Conservation (phyloP, 148 eudicot species). For the Rhododendron williamsianum region DNA sequence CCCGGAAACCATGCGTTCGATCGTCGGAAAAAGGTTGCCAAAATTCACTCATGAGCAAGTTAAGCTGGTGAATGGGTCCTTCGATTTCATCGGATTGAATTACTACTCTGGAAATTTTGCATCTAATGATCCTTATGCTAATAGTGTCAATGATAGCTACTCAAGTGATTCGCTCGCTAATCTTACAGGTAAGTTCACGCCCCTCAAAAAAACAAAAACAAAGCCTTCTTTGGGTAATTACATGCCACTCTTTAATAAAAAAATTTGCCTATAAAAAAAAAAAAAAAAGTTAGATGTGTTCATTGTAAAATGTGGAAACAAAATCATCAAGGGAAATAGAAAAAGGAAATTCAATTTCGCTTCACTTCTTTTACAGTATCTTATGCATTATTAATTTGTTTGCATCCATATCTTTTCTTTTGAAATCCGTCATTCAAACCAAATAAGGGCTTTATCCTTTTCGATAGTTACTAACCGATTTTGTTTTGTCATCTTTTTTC, state of each 20-base stretch:
- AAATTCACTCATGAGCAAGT: background rate
- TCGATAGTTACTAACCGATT: background rate
- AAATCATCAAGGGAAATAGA: too few species aligned
- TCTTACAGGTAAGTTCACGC: slow-evolving; percentile 30
- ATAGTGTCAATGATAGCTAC: slow-evolving; percentile 27
- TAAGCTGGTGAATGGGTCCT: background rate
- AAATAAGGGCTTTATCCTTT: background rate
- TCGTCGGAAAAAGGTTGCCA: background rate
- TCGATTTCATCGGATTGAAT: slow-evolving; percentile 7
- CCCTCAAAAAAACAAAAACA: background rate
- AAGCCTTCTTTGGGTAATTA: too few species aligned
- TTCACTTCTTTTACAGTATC: background rate
- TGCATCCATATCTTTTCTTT: background rate
- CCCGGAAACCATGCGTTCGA: background rate
- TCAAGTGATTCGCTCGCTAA: slow-evolving; percentile 31
- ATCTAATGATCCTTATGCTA: slow-evolving; percentile 20
- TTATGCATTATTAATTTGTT: background rate
- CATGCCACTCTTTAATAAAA: too few species aligned
- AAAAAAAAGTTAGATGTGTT: too few species aligned
- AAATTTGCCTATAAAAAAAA: too few species aligned
- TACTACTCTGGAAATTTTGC: slow-evolving; percentile 23
- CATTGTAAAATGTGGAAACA: too few species aligned
- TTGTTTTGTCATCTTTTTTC: background rate
- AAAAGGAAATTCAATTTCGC: background rate
- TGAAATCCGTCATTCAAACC: background rate